Conservation (phyloP, 352 stramenopile species). For the Pythium pyrilobum region DNA sequence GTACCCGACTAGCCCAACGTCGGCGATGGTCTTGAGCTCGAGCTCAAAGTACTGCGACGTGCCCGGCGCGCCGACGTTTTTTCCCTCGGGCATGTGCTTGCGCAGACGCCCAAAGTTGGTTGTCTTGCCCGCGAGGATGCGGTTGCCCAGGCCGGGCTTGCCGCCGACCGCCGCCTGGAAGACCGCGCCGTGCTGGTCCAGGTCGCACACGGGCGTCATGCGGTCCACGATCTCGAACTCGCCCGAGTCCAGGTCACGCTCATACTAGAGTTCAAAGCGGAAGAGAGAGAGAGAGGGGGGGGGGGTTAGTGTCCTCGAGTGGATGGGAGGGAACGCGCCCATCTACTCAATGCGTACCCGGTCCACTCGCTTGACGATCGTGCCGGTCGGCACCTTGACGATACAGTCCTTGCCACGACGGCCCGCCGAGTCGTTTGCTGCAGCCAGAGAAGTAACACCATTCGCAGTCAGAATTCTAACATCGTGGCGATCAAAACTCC, state of each 20-base stretch:
- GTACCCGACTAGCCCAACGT: conserved; percentile 98
- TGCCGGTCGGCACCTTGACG: conserved; percentile 83
- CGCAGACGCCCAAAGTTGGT: conserved; percentile 76
- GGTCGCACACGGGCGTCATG: conserved; percentile 68
- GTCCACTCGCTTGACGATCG: conserved; percentile 83
- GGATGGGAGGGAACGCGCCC: neutral
- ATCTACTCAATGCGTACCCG: conserved; percentile 32
- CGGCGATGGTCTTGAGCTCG: conserved; percentile 98
- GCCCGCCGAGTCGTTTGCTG: conserved; percentile 76
- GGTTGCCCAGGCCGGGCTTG: conserved; percentile 81
- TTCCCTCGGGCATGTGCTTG: conserved; percentile 82
- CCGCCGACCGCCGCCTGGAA: conserved; percentile 77
- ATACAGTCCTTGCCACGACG: conserved; percentile 73
- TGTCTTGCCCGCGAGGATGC: conserved; percentile 77
- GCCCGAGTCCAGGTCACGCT: conserved; percentile 66
- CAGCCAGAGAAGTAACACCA: too few relatives aligned
- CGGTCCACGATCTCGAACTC: conserved; percentile 81
- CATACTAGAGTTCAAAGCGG: conserved; percentile 29
- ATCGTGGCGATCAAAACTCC: neutral
- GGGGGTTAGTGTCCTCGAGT: neutral
- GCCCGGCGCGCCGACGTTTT: conserved; percentile 85
- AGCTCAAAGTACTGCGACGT: conserved; percentile 93
- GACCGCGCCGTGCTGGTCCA: conserved; percentile 61
- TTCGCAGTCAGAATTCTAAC: too few relatives aligned
- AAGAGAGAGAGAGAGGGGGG: neutral